These are phyloP conservation scores for Trapa bicornis DNA, from an alignment of 345 rosid genomes.

Conservation along the genomic window DNA sequence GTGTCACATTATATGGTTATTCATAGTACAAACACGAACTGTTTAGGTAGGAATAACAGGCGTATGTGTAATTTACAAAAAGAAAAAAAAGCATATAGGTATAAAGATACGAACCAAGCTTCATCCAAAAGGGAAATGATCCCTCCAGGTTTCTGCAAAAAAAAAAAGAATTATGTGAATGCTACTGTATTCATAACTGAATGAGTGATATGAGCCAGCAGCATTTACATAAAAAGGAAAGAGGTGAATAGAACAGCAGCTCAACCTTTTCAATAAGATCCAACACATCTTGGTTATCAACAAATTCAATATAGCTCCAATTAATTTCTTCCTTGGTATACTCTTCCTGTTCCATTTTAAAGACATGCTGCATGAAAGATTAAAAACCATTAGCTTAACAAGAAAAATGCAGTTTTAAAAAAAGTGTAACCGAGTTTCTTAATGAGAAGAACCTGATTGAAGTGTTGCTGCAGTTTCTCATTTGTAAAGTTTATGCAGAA, in stretches of 20 bases:
- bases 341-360: slow-evolving; percentile 99
- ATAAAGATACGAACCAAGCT: slow-evolving; percentile 60
- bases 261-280: slow-evolving; percentile 91
- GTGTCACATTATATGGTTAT: no score
- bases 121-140: slow-evolving; percentile 95
- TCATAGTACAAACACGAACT: not conserved
- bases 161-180: not conserved
- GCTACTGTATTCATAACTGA: not conserved
- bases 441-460: slow-evolving; percentile 60
- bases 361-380: slow-evolving; percentile 72
- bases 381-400: slow-evolving; percentile 11
- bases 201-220: not conserved
- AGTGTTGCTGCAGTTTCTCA: slow-evolving; percentile 98
- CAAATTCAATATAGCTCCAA: slow-evolving; percentile 99
- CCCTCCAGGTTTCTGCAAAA: slow-evolving; percentile 89
- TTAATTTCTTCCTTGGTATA: slow-evolving; percentile 96
- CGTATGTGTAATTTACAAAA: not conserved
- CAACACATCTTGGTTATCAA: slow-evolving; percentile 96
- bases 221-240: not conserved
- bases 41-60: not conserved
- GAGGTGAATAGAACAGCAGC: not conserved
- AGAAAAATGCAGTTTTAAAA: slow-evolving; percentile 3
- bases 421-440: no score
- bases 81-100: no score
- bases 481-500: slow-evolving; percentile 97